phyloP scores from a whole-genome alignment of 106 monocot species.

The Apostasia ramifera region DNA sequence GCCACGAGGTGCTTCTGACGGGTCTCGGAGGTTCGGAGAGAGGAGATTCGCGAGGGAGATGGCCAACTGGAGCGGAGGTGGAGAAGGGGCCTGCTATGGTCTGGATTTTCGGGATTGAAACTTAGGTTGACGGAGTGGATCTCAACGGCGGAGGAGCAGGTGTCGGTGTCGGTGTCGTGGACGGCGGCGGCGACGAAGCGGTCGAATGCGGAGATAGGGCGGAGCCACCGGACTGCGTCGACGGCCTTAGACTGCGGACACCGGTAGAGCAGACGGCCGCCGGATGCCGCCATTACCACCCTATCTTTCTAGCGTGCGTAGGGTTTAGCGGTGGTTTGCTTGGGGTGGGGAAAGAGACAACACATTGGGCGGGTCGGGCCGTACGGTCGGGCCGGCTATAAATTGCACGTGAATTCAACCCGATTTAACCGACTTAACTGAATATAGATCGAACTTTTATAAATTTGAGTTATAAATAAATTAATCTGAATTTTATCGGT shows the following conservation, averaged over 20 bases:
- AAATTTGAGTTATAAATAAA: too few relatives aligned
- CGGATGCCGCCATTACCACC: slow-evolving; percentile 11
- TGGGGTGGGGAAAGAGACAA: too few relatives aligned
- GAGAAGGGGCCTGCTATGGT: slow-evolving; percentile 18
- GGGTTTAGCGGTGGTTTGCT: neutral
- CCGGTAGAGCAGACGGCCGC: slow-evolving; percentile 25
- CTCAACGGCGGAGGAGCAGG: slow-evolving; percentile 44
- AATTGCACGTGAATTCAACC: too few relatives aligned
- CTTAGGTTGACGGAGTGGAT: slow-evolving; percentile 34
- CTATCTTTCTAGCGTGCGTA: neutral
- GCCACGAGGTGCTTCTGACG: slow-evolving; percentile 13
- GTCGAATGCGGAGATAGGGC: slow-evolving; percentile 50
- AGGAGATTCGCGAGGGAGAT: slow-evolving; percentile 35
- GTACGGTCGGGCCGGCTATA: too few relatives aligned
- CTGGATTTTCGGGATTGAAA: neutral
- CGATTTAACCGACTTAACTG: too few relatives aligned
- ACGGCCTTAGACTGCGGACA: slow-evolving; percentile 45
- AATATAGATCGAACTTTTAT: too few relatives aligned
- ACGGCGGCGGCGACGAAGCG: slow-evolving; percentile 51
- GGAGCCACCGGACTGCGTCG: slow-evolving; percentile 65
- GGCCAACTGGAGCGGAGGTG: slow-evolving; percentile 30
- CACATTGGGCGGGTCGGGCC: too few relatives aligned
- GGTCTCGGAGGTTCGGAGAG: slow-evolving; percentile 32
- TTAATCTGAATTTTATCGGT: too few relatives aligned
- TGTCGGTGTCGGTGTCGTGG: slow-evolving; percentile 20